A percentile compares a stretch with the other conserved stretches of the same genome.
Evolutionary conservation across 768 basidiomycete genomes (phyloP).

Genomic region (Sarcodon aspratus): DNA sequence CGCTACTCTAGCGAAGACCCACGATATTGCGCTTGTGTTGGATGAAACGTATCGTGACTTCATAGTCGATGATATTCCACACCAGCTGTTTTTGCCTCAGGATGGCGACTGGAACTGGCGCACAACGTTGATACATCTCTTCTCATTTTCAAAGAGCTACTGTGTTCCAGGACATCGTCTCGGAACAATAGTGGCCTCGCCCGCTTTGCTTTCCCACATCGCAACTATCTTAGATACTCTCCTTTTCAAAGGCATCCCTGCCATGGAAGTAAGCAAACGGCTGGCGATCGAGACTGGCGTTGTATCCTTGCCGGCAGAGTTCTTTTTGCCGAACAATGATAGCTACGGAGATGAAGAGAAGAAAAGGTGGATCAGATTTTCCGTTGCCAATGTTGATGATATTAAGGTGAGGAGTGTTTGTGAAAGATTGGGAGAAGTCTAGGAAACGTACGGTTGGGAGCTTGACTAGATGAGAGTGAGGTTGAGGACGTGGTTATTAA

Average conservation of each 20-base stretch:
- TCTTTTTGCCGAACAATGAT: conserved; percentile 35
- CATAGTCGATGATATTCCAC: conserved; percentile 35
- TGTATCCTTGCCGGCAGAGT: conserved; percentile 50
- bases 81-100: conserved; percentile 35
- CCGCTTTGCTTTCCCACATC: conserved; percentile 36
- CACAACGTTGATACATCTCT: conserved; percentile 50
- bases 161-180: conserved; percentile 76
- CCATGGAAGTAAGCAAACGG: conserved; percentile 42
- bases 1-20: conserved; percentile 39
- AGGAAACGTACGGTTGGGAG: conserved; percentile 26
- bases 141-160: conserved; percentile 76
- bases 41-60: conserved; percentile 90
- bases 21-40: conserved; percentile 56
- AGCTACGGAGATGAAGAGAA: too few relatives aligned
- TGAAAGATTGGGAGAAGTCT: conserved; percentile 33
- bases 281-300: conserved; percentile 57
- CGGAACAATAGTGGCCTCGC: conserved; percentile 57
- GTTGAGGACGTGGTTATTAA: too few relatives aligned
- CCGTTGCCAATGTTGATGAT: conserved; percentile 72
- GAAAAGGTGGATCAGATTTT: conserved; percentile 68
- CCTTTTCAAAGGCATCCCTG: conserved; percentile 40
- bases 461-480: too few relatives aligned
- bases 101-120: conserved; percentile 42
- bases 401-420: conserved; percentile 42
- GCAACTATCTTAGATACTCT: conserved; percentile 65